phyloP scores from a whole-genome alignment of 1,139 yeast species.

The Pichia norvegensis region DNA sequence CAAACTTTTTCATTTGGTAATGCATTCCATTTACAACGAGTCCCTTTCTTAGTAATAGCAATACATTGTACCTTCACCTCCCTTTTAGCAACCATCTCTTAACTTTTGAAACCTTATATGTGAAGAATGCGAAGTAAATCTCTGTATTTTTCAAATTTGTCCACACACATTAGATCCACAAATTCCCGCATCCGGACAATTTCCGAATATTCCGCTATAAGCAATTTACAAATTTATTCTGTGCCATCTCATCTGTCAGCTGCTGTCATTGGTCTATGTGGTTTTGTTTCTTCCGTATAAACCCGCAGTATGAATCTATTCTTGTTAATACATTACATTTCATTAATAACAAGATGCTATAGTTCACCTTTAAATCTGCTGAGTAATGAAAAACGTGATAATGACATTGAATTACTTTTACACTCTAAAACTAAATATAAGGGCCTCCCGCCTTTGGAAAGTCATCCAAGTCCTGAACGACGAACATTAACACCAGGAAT shows the following conservation, averaged over 20 bases:
- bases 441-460: slow-evolving; percentile 24
- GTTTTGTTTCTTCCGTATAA: too few relatives aligned
- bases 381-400: slow-evolving; percentile 1
- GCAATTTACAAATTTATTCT: too few relatives aligned
- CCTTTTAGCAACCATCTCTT: not conserved
- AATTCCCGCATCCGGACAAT: too few relatives aligned
- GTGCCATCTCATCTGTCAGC: not conserved
- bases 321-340: not conserved
- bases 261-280: too few relatives aligned
- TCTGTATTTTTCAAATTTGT: too few relatives aligned
- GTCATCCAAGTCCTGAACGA: slow-evolving; percentile 23
- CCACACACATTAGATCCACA: too few relatives aligned
- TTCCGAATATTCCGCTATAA: too few relatives aligned
- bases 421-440: slow-evolving; percentile 12
- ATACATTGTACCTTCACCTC: slow-evolving; percentile 3
- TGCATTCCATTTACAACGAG: slow-evolving; percentile 8
- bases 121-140: too few relatives aligned
- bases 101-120: too few relatives aligned
- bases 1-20: slow-evolving; percentile 6
- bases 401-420: slow-evolving; percentile 1
- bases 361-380: slow-evolving; percentile 1
- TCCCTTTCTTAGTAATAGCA: slow-evolving; percentile 9
- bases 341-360: not conserved
- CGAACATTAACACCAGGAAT: slow-evolving; percentile 40
- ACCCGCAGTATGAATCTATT: not conserved